Conservation (phyloP, 2,329 filamentous ascomycete species). For the Fonsecaea monophora region DNA sequence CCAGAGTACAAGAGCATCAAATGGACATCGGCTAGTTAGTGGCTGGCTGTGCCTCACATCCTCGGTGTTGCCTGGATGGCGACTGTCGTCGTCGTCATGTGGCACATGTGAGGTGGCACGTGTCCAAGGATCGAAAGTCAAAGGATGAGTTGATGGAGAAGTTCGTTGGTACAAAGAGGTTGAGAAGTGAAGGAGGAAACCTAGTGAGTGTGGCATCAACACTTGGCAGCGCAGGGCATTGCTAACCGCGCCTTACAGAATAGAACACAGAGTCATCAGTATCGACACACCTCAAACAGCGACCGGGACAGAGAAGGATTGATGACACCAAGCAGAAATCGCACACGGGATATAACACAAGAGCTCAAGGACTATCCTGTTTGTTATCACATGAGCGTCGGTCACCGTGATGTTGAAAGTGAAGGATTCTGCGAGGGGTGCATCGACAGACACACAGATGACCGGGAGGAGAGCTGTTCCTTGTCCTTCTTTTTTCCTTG, state of each 20-base stretch:
- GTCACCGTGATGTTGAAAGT: neutral
- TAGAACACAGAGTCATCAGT: constrained; percentile 2
- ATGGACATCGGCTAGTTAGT: constrained; percentile 30
- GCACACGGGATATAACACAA: neutral
- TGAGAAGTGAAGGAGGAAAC: constrained; percentile 2
- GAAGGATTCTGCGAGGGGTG: neutral
- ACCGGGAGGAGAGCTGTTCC: neutral
- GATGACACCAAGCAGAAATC: neutral
- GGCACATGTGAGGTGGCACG: constrained; percentile 5
- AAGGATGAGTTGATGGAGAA: neutral
- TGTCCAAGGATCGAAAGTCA: neutral
- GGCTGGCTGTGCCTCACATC: constrained; percentile 32
- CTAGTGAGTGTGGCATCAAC: constrained; percentile 15
- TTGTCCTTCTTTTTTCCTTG: neutral
- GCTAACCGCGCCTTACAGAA: constrained; percentile 15
- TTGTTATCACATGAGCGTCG: neutral
- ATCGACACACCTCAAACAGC: neutral
- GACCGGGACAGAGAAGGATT: neutral
- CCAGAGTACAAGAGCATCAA: constrained; percentile 21
- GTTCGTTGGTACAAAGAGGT: neutral
- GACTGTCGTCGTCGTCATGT: constrained; percentile 4
- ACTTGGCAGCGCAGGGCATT: constrained; percentile 1
- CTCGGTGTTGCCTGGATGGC: constrained; percentile 21
- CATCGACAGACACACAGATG: neutral
- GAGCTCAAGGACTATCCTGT: neutral